A percentile compares a stretch with the other conserved stretches of the same genome.
Evolutionary conservation across 768 basidiomycete genomes (phyloP).

Genomic region (Podaxis sp.): DNA sequence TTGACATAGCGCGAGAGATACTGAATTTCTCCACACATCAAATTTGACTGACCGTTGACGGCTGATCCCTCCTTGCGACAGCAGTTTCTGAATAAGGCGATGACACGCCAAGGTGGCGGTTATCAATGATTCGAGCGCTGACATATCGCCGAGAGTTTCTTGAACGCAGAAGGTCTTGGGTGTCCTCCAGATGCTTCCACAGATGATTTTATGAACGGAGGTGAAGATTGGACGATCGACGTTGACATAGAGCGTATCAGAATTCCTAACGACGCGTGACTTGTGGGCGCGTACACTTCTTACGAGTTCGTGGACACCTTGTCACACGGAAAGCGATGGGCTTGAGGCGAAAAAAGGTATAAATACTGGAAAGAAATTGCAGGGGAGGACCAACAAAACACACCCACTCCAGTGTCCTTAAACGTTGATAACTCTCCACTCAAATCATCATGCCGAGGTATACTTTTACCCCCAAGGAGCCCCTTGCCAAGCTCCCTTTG

Average conservation of each 20-base stretch:
- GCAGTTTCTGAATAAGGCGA: too few relatives aligned
- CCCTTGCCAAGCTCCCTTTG: constrained; percentile 34
- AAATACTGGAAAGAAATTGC: not conserved
- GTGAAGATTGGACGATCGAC: not conserved
- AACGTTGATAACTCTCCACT: not conserved
- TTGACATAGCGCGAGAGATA: not conserved
- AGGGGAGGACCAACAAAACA: not conserved
- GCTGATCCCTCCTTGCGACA: too few relatives aligned
- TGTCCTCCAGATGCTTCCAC: too few relatives aligned
- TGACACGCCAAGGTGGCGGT: too few relatives aligned
- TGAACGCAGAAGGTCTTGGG: too few relatives aligned
- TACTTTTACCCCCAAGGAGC: constrained; percentile 29
- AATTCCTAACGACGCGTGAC: not conserved
- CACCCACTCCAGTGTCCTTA: not conserved
- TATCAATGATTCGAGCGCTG: too few relatives aligned
- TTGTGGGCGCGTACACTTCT: not conserved
- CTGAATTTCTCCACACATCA: not conserved
- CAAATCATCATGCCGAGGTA: constrained; percentile 15
- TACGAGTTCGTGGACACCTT: not conserved
- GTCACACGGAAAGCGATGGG: too few relatives aligned
- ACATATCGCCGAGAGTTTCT: too few relatives aligned
- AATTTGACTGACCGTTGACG: not conserved
- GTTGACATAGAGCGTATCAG: not conserved
- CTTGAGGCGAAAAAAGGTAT: not conserved
- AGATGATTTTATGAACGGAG: not conserved